Base-by-base conservation (phyloP, 129 eudicot genomes). In the Erigeron canadensis region DNA sequence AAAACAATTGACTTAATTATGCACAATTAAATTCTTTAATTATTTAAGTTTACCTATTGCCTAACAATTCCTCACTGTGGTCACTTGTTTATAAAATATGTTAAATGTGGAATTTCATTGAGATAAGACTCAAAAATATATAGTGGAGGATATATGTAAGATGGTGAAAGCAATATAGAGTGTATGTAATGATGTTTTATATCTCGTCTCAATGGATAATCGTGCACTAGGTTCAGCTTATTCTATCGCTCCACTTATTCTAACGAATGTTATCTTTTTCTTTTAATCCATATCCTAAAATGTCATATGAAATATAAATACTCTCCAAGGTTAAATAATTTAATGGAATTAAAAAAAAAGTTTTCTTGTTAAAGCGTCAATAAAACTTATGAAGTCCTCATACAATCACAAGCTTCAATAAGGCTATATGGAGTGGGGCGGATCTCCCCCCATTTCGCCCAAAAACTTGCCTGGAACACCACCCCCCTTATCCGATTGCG, bases 111-210 rank as follows among this genome's bases (percentile, higher is more conserved):
- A 43, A 65, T 65, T 53, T 40, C 55, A 54, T 34, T 75, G 54
- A 65, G 73, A 75, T 75, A 75, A 75, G 79, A 45, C n/a, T 75
- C 39, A 18, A 28, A 65, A 66, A 65, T 75, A 66, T 66, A 17
- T 54, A 75, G 73, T 75, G 73, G 79, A 65, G 73, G n/a, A n/a
- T n/a, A n/a, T n/a, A n/a, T 63, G n/a, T 54, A 75, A 65, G 66
- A 43, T 65, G 64, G n/a, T n/a, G 53, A 75, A 54, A 45, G 67
- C 73, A 66, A 65, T 55, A 54, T 54, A 2, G 17, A 70, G 74
- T 53, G 74, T 15, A 50, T 66, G 73, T 48, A 75, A 75, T 75
- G 39, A 75, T 66, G 67, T 46, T 48, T 38, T 73, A 2, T 62
- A 0, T 61, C 42, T 74, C 65, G 59, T 60, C 47, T 59, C 46